Base-by-base conservation (phyloP, 345 rosid species). In the Arabis alpina region DNA sequence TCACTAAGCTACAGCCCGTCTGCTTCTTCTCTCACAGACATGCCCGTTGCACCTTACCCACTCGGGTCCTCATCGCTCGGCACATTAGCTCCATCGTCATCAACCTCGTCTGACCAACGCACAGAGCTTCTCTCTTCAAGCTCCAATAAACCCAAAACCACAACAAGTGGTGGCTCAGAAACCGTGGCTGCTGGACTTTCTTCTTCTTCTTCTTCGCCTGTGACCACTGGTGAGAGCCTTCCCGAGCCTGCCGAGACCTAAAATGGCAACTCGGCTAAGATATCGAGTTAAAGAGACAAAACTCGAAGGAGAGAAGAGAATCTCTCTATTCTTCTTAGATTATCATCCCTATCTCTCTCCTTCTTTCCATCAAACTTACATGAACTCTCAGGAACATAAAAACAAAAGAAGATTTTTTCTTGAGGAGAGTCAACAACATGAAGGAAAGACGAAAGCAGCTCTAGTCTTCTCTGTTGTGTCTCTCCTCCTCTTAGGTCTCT, bases 11-110 rank as follows among this genome's bases (percentile, higher is more conserved):
- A 87, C 86, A 89, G 84, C 65, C 84, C 89, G 9, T 89, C 94
- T 12, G 88, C 88, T 23, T 90, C 96, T 77, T 89, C 96, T 16
- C 84, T 91, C 28, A 75, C 82, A 10, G 97, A 88, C 73, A 83
- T 92, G 88, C 88, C 92, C 0, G 83, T 86, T 8, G 82, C 85
- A 6, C 88, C 96, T 34, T 88, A 86, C 65, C 87, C 88, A 24
- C 87, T 85, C 48, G 96, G 93, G 64, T 82, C 89, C 61, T 80
- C 93, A 25, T 76, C 93, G 37, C 73, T 71, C 10, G 43, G 64
- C 52, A 70, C 75, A 30, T 42, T 76, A 65, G 80, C 76, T 64
- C 90, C 93, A 10, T 86, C 94, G 10, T 88, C 88, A 50, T 84
- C 92, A 24, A 84, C 77, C 61, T 58, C 86, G 8, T 72, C 92